Percentiles rank a stretch among this genome's conserved stretches.
Evolutionary conservation across 208 protist genomes (phyloP).

Genomic region (Angomonas deanei): DNA sequence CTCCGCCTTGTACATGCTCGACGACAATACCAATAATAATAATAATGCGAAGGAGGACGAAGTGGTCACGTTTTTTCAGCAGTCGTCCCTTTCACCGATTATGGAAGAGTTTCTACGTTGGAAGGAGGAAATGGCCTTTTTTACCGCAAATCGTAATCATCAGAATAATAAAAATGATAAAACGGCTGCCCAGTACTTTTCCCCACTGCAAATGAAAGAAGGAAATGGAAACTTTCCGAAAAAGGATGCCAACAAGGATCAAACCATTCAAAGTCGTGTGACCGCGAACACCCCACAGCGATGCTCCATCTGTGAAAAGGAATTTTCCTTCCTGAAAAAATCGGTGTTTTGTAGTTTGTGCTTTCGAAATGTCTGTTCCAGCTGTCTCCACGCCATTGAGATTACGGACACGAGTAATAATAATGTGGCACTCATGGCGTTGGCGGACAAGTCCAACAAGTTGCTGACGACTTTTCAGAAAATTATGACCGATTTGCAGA

Average conservation of each 20-base stretch:
- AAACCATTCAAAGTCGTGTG: no score
- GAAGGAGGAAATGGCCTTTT: neutral
- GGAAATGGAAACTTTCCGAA: no score
- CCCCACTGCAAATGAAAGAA: neutral
- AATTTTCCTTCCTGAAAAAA: slow-evolving; percentile 3
- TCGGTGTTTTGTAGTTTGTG: neutral
- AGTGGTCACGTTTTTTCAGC: neutral
- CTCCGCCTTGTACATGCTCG: neutral
- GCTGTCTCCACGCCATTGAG: neutral
- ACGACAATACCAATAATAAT: neutral
- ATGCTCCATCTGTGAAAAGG: slow-evolving; percentile 9
- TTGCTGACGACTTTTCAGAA: neutral
- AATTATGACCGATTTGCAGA: neutral
- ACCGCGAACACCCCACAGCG: neutral
- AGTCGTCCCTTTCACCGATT: neutral
- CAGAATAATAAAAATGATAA: neutral
- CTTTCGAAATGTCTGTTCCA: neutral
- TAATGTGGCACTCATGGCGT: neutral
- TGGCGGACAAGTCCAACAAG: neutral
- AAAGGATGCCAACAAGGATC: no score
- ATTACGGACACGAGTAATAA: neutral
- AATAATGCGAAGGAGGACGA: neutral
- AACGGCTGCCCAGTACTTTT: neutral
- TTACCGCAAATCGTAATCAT: neutral
- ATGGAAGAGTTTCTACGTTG: neutral